Evolutionary conservation across 2,329 filamentous ascomycete species (phyloP).

Genomic region (Epichloe amarillans): DNA sequence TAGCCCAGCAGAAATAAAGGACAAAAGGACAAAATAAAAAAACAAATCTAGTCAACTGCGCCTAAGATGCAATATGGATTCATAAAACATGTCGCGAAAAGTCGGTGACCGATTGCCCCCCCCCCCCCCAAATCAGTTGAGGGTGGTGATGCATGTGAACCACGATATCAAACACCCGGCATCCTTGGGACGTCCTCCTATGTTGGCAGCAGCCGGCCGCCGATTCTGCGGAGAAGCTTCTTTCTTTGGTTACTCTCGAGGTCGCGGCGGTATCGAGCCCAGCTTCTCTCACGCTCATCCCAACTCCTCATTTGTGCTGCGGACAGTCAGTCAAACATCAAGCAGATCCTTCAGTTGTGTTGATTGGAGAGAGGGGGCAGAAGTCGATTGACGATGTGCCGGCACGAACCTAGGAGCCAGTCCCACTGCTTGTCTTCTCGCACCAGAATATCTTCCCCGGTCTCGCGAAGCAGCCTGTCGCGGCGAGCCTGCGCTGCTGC

Average conservation of each 20-base stretch:
- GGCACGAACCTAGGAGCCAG: conserved; percentile 40
- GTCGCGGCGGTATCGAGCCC: conserved; percentile 28
- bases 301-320: conserved; percentile 37
- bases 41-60: conserved; percentile 5
- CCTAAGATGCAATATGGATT: conserved; percentile 7
- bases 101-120: not conserved
- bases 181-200: not conserved
- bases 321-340: not conserved
- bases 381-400: not conserved
- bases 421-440: conserved; percentile 48
- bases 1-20: not conserved
- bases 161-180: not conserved
- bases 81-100: not conserved
- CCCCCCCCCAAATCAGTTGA: not conserved
- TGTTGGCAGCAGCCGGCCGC: conserved; percentile 15
- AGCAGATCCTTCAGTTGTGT: not conserved
- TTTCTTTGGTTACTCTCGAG: conserved; percentile 21
- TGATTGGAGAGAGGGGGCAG: not conserved
- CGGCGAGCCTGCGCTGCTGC: conserved; percentile 44
- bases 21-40: not conserved
- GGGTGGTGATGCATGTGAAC: not conserved
- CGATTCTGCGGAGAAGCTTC: conserved; percentile 28
- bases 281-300: conserved; percentile 37
- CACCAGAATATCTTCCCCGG: conserved; percentile 38
- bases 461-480: conserved; percentile 45